Conservation (phyloP, 257 asterid species). For the Catharanthus roseus region DNA sequence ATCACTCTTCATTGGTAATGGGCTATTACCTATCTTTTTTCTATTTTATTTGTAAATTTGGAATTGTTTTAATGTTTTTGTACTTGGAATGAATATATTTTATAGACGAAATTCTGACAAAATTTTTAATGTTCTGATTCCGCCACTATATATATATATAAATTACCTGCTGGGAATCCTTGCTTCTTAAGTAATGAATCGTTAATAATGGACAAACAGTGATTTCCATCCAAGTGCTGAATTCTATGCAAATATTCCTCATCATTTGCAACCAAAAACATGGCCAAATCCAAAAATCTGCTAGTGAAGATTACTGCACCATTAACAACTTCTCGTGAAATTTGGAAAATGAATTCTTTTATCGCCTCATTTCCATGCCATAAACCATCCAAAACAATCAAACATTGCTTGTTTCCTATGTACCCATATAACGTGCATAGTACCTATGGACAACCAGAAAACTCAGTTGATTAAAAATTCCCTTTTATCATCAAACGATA, state of each 20-base stretch:
- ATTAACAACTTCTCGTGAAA: neutral
- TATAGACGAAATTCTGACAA: too few species aligned
- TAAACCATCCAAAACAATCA: neutral
- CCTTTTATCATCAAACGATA: too few species aligned
- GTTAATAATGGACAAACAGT: neutral
- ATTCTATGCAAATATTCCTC: neutral
- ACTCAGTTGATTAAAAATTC: too few species aligned
- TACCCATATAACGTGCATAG: neutral
- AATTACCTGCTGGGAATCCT: too few species aligned
- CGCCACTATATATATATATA: too few species aligned
- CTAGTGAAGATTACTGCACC: neutral
- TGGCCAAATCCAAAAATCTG: neutral
- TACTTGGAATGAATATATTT: too few species aligned
- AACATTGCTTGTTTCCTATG: neutral
- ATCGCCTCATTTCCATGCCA: neutral
- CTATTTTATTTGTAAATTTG: too few species aligned
- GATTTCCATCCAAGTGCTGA: neutral
- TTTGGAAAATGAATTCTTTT: neutral
- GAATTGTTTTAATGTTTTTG: too few species aligned
- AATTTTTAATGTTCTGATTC: too few species aligned
- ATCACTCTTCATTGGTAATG: too few species aligned
- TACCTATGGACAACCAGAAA: too few species aligned
- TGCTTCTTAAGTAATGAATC: neutral
- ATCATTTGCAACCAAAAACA: neutral
- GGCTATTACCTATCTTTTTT: too few species aligned